Percentiles rank a stretch among this genome's conserved stretches.
Evolutionary conservation across 768 basidiomycete genomes (phyloP).

Genomic region (Lepiota venenata): DNA sequence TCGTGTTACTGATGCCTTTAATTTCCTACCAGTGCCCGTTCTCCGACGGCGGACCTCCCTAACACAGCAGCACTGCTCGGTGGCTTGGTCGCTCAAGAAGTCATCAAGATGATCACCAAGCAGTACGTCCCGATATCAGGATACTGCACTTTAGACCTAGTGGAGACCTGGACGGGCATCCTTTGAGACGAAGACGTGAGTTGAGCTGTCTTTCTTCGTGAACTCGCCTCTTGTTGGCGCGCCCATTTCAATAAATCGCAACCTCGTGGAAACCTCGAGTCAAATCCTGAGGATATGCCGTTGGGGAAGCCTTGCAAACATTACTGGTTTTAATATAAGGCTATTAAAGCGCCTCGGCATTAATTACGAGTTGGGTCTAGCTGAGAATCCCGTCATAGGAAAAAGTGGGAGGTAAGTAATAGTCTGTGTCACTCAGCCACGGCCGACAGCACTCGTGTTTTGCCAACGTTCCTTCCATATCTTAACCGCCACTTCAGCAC

Average conservation of each 20-base stretch:
- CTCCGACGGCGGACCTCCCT: constrained; percentile 83
- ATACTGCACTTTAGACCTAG: constrained; percentile 80
- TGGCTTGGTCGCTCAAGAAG: constrained; percentile 92
- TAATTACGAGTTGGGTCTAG: no score
- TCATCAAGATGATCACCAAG: constrained; percentile 94
- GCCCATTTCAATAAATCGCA: neutral
- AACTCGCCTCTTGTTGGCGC: neutral
- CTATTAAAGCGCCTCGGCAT: no score
- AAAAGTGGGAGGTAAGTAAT: no score
- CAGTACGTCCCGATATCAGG: constrained; percentile 93
- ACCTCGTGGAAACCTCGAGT: neutral
- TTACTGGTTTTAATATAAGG: no score
- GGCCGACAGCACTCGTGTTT: no score
- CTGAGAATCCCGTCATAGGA: no score
- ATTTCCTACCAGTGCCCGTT: constrained; percentile 52
- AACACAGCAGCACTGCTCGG: constrained; percentile 94
- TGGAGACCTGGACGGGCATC: constrained; percentile 75
- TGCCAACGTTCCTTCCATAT: no score
- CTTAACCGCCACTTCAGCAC: no score
- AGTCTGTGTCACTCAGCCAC: no score
- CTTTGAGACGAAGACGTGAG: constrained; percentile 19
- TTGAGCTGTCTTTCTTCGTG: neutral
- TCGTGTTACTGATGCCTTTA: constrained; percentile 14
- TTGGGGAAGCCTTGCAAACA: no score
- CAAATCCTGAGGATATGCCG: no score